These are phyloP conservation scores for Phaeoacremonium minimum DNA, from an alignment of 2,329 filamentous ascomycete genomes.

Conservation along the genomic window DNA sequence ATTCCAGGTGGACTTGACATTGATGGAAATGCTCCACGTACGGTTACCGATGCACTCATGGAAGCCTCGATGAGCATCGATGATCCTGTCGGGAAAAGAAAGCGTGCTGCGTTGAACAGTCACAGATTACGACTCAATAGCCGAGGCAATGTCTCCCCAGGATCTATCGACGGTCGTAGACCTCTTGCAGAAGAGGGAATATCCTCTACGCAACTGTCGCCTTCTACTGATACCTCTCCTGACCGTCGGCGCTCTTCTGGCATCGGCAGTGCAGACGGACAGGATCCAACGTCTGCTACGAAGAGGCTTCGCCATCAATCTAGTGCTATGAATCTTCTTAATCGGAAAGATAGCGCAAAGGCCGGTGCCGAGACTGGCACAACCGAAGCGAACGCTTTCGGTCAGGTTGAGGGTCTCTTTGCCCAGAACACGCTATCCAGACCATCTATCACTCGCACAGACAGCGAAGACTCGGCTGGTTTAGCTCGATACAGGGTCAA, in stretches of 20 bases:
- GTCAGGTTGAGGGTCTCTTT: constrained; percentile 55
- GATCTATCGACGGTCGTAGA: constrained; percentile 28
- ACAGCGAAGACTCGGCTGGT: constrained; percentile 23
- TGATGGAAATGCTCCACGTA: constrained; percentile 53
- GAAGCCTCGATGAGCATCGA: constrained; percentile 90
- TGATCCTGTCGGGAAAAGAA: constrained; percentile 53
- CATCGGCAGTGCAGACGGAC: constrained; percentile 26
- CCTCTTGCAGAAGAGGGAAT: constrained; percentile 19
- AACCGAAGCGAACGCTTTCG: constrained; percentile 56
- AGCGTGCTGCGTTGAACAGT: constrained; percentile 45
- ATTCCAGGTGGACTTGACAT: constrained; percentile 23
- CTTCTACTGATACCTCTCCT: constrained; percentile 21
- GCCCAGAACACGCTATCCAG: constrained; percentile 26
- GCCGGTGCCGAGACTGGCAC: constrained; percentile 55
- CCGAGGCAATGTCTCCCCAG: constrained; percentile 29
- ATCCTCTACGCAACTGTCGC: constrained; percentile 10
- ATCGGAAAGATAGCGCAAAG: constrained; percentile 55
- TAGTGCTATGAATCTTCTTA: constrained; percentile 56
- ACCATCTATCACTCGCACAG: constrained; percentile 24
- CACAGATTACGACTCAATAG: constrained; percentile 41
- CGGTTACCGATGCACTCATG: constrained; percentile 83
- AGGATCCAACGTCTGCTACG: constrained; percentile 35
- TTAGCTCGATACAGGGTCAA: constrained; percentile 52
- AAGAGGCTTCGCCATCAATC: constrained; percentile 51
- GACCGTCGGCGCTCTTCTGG: constrained; percentile 17